Evolutionary conservation across 257 asterid genomes (phyloP).

Genomic region (Solanum pinnatisectum): DNA sequence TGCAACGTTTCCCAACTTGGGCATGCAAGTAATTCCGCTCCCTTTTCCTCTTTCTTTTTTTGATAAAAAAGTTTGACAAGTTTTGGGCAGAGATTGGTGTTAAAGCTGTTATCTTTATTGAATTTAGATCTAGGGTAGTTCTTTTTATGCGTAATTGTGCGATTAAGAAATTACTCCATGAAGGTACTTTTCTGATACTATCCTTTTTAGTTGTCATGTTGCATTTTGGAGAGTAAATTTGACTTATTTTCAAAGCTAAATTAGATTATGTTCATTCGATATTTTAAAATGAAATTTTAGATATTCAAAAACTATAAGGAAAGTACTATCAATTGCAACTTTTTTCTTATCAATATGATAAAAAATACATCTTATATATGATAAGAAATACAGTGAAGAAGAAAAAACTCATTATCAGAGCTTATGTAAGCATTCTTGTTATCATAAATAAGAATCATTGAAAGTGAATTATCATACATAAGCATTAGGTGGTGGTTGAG

Average conservation of each 20-base stretch:
- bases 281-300: no score
- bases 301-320: no score
- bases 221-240: neutral
- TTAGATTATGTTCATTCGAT: no score
- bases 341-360: neutral
- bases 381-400: neutral
- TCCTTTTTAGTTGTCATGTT: neutral
- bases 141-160: neutral
- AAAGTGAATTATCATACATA: neutral
- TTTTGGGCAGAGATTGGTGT: neutral
- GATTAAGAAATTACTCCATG: neutral
- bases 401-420: neutral
- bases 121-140: neutral
- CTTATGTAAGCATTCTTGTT: neutral
- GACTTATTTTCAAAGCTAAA: neutral
- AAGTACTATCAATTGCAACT: neutral
- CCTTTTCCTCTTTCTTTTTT: neutral
- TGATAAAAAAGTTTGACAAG: neutral
- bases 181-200: neutral
- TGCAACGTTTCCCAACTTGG: conserved; percentile 56
- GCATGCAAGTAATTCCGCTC: conserved; percentile 68
- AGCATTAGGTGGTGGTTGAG: neutral
- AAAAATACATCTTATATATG: neutral
- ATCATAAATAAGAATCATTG: neutral
- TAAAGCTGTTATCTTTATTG: neutral